These are phyloP conservation scores for Gleditsia sinensis DNA, from an alignment of 306 rosid genomes.

Conservation along the genomic window DNA sequence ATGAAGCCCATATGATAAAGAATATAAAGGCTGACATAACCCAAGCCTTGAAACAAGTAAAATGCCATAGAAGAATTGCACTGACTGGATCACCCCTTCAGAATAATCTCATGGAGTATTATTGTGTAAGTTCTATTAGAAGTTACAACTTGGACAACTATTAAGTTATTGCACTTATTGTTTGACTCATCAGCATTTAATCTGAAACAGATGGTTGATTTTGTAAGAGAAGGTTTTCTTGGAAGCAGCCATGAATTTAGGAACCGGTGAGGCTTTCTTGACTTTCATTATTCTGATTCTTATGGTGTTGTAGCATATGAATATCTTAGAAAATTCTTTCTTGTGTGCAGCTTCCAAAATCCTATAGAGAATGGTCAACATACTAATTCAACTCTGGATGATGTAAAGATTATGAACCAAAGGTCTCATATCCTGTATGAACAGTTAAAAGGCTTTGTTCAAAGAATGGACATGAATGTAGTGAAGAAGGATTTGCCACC, in stretches of 20 bases:
- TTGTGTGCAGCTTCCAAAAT: slow-evolving; percentile 82
- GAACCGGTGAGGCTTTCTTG: slow-evolving; percentile 73
- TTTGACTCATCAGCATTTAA: slow-evolving; percentile 30
- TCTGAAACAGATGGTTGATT: slow-evolving; percentile 94
- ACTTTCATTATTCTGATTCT: slow-evolving; percentile 28
- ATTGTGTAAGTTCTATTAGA: slow-evolving; percentile 69
- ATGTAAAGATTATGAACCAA: slow-evolving; percentile 98
- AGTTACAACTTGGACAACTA: slow-evolving; percentile 17
- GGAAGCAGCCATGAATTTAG: slow-evolving; percentile 99
- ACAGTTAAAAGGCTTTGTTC: slow-evolving; percentile 91
- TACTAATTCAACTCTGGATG: slow-evolving; percentile 85
- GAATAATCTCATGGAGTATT: slow-evolving; percentile 99
- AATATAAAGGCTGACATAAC: slow-evolving; percentile 90
- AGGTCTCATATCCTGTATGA: slow-evolving; percentile 95
- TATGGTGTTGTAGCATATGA: slow-evolving; percentile 9
- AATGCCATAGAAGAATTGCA: slow-evolving; percentile 95
- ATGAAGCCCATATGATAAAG: slow-evolving; percentile 96
- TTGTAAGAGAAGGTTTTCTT: slow-evolving; percentile 98
- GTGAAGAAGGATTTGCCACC: slow-evolving; percentile 96
- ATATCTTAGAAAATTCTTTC: slow-evolving; percentile 29
- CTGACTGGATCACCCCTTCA: slow-evolving; percentile 98
- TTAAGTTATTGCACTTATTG: slow-evolving; percentile 10
- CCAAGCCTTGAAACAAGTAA: slow-evolving; percentile 94
- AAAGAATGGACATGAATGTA: slow-evolving; percentile 97
- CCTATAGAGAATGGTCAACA: slow-evolving; percentile 99